Base-by-base conservation (phyloP, 2,329 filamentous ascomycete species). In the Epichloe glyceriae region DNA sequence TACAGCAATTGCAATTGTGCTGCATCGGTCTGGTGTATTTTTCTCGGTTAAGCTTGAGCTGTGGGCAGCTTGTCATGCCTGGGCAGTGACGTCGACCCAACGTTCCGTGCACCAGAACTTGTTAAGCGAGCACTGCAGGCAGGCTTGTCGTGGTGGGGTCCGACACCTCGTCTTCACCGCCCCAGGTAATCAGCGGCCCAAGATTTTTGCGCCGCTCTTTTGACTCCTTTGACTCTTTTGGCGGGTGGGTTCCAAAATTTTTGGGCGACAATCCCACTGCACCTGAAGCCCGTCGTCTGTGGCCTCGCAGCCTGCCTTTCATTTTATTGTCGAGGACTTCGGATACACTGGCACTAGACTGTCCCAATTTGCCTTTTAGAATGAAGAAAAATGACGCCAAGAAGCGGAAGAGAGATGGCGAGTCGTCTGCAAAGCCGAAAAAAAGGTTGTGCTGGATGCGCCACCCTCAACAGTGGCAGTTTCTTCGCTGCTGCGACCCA, bases 321-420 rank as follows among this genome's bases (percentile, higher is more conserved):
- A 17, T 30, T 37, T 20, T 3, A 47, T 11, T 10, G 20, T 37
- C 26, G 11, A 30, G 14, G 19, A 30, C 17, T 38, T 17, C 12
- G 11, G 2, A 5, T 11, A 11, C 7, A 5, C 10, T 5, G 19
- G 33, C 35, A 47, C 47, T 30, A 34, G 35, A n/a, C 38, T 39
- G 39, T 20, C n/a, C 40, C 7, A 15, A 33, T 4, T n/a, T 50
- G 41, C 4, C 14, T 7, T 33, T 40, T 22, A 51, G 22, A 38
- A 74, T 73, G 71, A 64, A 64, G 34, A 64, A 68, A 46, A 52
- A 60, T 39, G 68, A 62, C 53, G 64, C 60, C 52, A 75, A 74
- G 61, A 81, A 82, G 64, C 70, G 78, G 52, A 81, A 81, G 66
- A 70, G 74, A 54, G 66, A 67, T 17, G 67, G 67, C 38, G 70